Conservation (phyloP, 75 land plant species). For the Sequoia sempervirens region DNA sequence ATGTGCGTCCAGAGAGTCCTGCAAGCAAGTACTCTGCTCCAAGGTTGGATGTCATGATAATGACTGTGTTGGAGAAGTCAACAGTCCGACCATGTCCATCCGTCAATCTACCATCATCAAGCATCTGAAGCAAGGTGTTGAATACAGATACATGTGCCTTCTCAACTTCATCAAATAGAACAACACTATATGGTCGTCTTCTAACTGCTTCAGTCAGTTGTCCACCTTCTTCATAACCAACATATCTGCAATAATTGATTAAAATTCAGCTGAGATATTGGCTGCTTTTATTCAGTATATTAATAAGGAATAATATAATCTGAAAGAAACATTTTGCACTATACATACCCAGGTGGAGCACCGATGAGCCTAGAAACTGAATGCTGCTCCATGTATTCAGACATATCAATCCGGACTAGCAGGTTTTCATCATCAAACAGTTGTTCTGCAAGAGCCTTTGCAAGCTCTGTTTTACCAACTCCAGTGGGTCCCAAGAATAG, state of each 20-base stretch:
- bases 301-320: not conserved
- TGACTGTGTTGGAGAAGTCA: constrained; percentile 78
- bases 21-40: constrained; percentile 91
- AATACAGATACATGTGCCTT: constrained; percentile 86
- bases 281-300: not conserved
- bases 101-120: constrained; percentile 95
- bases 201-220: constrained; percentile 96
- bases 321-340: not conserved
- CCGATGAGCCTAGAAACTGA: constrained; percentile 87
- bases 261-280: not conserved
- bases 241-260: constrained; percentile 51
- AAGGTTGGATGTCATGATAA: constrained; percentile 93
- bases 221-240: constrained; percentile 95
- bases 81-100: constrained; percentile 98
- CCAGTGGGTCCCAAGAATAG: constrained; percentile 96
- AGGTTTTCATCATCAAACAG: constrained; percentile 79
- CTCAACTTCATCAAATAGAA: constrained; percentile 95
- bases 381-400: constrained; percentile 95
- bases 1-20: constrained; percentile 57
- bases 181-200: constrained; percentile 91
- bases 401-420: constrained; percentile 80
- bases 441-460: constrained; percentile 93
- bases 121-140: constrained; percentile 85
- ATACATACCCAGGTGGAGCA: constrained; percentile 85
- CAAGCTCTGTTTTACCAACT: constrained; percentile 97